Evolutionary conservation across 148 eudicot genomes (phyloP).

Genomic region (Fagopyrum homotropicum): DNA sequence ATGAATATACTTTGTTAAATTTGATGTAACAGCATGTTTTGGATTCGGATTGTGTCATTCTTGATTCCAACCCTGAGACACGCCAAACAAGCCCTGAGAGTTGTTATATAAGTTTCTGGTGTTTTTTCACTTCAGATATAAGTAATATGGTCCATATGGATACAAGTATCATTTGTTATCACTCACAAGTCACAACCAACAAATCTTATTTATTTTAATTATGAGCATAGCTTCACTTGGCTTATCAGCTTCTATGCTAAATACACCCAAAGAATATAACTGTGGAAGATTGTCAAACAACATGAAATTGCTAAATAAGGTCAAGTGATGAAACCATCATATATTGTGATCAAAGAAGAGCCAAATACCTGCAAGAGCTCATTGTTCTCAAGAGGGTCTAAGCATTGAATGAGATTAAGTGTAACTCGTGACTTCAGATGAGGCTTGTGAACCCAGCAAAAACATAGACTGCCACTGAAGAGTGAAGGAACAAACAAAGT

Average conservation of each 20-base stretch:
- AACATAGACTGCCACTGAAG: conserved; percentile 16
- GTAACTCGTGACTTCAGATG: conserved; percentile 25
- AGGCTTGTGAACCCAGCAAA: conserved; percentile 19
- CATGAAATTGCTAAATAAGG: neutral
- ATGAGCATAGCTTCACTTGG: neutral
- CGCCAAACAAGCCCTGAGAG: neutral
- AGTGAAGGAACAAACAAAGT: conserved; percentile 12
- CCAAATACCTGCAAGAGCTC: conserved; percentile 46
- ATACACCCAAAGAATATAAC: neutral
- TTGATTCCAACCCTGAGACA: too few species aligned
- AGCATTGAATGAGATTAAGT: conserved; percentile 25
- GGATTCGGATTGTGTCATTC: neutral
- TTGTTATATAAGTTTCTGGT: neutral
- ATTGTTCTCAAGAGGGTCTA: conserved; percentile 21
- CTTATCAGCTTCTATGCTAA: neutral
- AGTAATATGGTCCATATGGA: too few species aligned
- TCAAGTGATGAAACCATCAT: neutral
- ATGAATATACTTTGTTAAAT: neutral
- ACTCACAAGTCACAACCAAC: too few species aligned
- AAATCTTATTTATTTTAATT: neutral
- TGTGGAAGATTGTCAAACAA: neutral
- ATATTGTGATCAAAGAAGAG: neutral
- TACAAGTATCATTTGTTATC: neutral
- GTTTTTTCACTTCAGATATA: neutral
- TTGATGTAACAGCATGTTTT: neutral